Conservation (phyloP, 352 stramenopile species). For the Phytophthora vignae region DNA sequence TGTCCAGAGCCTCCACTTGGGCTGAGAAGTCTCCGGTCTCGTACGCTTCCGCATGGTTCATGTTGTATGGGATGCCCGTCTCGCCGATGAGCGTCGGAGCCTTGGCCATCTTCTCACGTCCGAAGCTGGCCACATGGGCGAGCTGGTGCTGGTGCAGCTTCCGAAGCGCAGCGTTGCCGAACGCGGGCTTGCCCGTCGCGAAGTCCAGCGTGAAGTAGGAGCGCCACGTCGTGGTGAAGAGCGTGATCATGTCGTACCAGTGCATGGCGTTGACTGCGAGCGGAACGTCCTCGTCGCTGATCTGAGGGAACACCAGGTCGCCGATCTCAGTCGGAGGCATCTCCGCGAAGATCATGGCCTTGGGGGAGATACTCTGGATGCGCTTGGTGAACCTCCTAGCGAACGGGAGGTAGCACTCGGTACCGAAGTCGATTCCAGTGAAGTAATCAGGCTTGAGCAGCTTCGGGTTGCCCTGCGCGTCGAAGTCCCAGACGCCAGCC, state of each 20-base stretch:
- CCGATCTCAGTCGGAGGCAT: conserved; percentile 71
- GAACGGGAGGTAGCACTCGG: conserved; percentile 82
- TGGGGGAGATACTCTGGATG: conserved; percentile 61
- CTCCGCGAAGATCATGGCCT: conserved; percentile 80
- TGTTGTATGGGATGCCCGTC: conserved; percentile 68
- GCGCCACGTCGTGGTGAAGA: conserved; percentile 74
- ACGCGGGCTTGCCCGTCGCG: conserved; percentile 56
- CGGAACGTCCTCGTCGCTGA: conserved; percentile 52
- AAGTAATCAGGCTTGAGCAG: conserved; percentile 77
- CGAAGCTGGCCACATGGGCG: conserved; percentile 56
- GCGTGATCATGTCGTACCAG: conserved; percentile 90
- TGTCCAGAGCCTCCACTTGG: conserved; percentile 63
- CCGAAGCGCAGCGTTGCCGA: conserved; percentile 62
- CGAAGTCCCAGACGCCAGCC: conserved; percentile 71
- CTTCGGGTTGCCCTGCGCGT: conserved; percentile 35
- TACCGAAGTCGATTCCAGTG: conserved; percentile 65
- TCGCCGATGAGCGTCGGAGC: conserved; percentile 67
- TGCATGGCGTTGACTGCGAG: conserved; percentile 85
- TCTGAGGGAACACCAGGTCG: conserved; percentile 58
- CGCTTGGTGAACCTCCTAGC: conserved; percentile 52
- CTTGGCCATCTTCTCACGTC: conserved; percentile 43
- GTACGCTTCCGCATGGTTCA: conserved; percentile 55
- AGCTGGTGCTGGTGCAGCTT: conserved; percentile 67
- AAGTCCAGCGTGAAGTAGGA: conserved; percentile 80
- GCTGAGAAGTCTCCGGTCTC: conserved; percentile 51